Evolutionary conservation across 768 basidiomycete genomes (phyloP), one percentile per base, ranked within the genome.

Genomic region (Mycena galopus): DNA sequence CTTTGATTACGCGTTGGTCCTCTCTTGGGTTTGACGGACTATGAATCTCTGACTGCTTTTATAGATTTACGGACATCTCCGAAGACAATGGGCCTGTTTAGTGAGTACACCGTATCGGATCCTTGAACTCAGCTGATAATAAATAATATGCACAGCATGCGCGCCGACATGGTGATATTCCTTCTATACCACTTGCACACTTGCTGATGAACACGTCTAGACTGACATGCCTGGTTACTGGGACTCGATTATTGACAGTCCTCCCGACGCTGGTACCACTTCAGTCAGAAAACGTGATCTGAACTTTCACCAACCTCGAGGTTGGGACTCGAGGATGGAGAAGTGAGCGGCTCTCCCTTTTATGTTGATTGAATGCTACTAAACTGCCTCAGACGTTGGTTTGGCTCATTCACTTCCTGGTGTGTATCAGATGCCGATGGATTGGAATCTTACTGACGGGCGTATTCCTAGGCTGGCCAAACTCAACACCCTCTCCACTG

Each of bases 201-300:
- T 21, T 12, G 1, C 44, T 51, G 11, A 11, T 27, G 12, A 19
- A 7, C 29, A 39, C 32, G 8, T 21, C 21, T 9, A 72, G 71
- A 73, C 72, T 2, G 72, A 73, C 23, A 69, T 73, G 67, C 72
- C 72, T 3, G 72, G 63, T 6, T 73, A 73, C 51, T 73, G 72
- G 71, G 30, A 62, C 35, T 21, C 11, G 10, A 17, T 21, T 11
- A 61, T 62, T 16, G 39, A 39, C 14, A 39, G 39, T 39, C 39
- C 39, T 39, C 39, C 39, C 14, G 39, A 39, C 39, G 14, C 12
- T 14, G 12, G 14, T n/a, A n/a, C n/a, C 12, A 39, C 12, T 16
- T 39, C 39, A 3, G 39, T 39, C 9, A 39, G 39, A 16, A 39
- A 39, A 39, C 39, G 39, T 8, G 17, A 39, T 16, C 17, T 39